Percentiles rank a stretch among this genome's conserved stretches.
Evolutionary conservation across 2,329 filamentous ascomycete species (phyloP).

Genomic region (Fusarium virguliforme): DNA sequence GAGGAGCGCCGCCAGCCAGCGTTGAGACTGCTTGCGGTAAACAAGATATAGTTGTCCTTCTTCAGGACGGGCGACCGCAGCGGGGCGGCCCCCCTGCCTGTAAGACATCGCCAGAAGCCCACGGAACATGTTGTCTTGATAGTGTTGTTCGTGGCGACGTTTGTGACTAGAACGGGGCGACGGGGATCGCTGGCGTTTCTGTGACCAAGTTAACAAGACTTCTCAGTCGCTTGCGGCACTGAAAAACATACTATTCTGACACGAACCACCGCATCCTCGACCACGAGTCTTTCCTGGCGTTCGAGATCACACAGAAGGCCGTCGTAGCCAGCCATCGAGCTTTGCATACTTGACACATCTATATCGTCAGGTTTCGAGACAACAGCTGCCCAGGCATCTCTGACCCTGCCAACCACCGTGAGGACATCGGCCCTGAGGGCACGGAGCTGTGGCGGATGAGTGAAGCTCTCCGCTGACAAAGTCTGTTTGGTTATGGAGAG

Average conservation of each 20-base stretch:
- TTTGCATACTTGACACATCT: background rate
- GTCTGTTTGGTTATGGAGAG: background rate
- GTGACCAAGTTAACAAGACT: background rate
- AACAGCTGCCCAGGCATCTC: background rate
- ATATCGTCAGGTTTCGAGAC: background rate
- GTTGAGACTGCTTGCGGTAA: background rate
- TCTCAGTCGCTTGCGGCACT: no score
- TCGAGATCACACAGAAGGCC: background rate
- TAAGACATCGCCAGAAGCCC: background rate
- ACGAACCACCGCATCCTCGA: background rate
- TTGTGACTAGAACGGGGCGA: background rate
- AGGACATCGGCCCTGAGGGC: background rate
- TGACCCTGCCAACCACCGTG: background rate
- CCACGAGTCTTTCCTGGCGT: background rate
- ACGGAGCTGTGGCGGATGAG: background rate
- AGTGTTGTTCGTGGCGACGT: background rate
- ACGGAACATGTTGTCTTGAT: background rate
- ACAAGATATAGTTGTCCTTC: background rate
- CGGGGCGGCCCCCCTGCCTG: background rate
- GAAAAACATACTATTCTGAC: background rate
- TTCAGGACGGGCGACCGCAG: background rate
- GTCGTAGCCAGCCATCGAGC: background rate
- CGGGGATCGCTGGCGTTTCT: background rate
- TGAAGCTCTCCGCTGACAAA: background rate
- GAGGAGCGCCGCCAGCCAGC: background rate